Conservation (phyloP, 352 stramenopile species). For the Lagenidium sp. region DNA sequence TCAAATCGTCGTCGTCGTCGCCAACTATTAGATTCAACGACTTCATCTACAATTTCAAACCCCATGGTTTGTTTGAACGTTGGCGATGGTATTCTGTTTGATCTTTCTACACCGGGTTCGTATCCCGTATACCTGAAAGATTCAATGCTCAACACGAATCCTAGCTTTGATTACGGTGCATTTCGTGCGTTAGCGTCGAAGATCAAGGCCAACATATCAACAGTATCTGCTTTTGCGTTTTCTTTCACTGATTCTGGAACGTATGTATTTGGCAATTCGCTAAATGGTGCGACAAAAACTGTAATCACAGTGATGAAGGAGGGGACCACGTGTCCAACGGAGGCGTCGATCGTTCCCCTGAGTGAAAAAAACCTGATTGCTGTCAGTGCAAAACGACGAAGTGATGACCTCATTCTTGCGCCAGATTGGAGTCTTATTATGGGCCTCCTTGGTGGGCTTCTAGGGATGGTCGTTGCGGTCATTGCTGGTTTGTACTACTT, state of each 20-base stretch:
- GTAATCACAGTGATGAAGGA: slow-evolving; percentile 81
- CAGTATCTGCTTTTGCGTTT: slow-evolving; percentile 79
- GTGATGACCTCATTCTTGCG: slow-evolving; percentile 78
- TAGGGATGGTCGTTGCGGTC: slow-evolving; percentile 62
- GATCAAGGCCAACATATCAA: slow-evolving; percentile 43
- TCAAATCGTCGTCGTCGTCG: not conserved
- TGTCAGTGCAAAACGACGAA: slow-evolving; percentile 67
- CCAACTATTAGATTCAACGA: slow-evolving; percentile 7
- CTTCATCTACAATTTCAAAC: slow-evolving; percentile 38
- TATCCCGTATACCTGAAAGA: slow-evolving; percentile 94
- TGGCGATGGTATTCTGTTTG: slow-evolving; percentile 84
- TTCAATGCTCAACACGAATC: slow-evolving; percentile 93
- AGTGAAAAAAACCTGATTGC: slow-evolving; percentile 84
- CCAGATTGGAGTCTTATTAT: slow-evolving; percentile 84
- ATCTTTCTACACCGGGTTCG: slow-evolving; percentile 59
- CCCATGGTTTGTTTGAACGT: slow-evolving; percentile 82
- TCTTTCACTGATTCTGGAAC: slow-evolving; percentile 77
- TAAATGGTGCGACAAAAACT: slow-evolving; percentile 51
- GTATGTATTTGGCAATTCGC: slow-evolving; percentile 86
- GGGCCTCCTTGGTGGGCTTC: slow-evolving; percentile 61
- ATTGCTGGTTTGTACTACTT: slow-evolving; percentile 81
- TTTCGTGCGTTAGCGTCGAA: slow-evolving; percentile 71
- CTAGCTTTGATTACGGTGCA: slow-evolving; percentile 84
- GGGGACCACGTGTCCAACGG: slow-evolving; percentile 62
- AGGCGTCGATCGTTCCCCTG: slow-evolving; percentile 74